These are phyloP conservation scores for Marasmius tenuissimus DNA, from an alignment of 1,284 basidiomycete species.

Conservation along the genomic window DNA sequence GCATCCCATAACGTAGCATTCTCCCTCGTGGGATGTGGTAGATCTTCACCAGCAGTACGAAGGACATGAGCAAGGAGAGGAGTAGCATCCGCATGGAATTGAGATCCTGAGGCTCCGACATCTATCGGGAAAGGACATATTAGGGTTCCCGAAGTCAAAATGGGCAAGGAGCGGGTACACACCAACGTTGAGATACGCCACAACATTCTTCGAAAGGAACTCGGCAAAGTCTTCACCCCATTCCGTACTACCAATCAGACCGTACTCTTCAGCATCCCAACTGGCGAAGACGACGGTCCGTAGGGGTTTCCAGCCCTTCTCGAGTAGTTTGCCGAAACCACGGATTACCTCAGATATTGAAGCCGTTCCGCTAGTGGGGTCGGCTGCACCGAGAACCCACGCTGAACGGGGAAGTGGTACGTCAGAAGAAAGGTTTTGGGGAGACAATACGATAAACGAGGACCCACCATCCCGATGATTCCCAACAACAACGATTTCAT, in stretches of 20 bases:
- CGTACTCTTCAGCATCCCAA: slow-evolving; percentile 86
- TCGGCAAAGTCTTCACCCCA: slow-evolving; percentile 79
- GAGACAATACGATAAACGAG: background rate
- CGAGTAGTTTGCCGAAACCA: slow-evolving; percentile 66
- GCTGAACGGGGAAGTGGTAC: slow-evolving; percentile 18
- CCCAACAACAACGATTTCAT: slow-evolving; percentile 86
- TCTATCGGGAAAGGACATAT: slow-evolving; percentile 36
- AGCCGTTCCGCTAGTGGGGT: slow-evolving; percentile 82
- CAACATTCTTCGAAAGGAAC: slow-evolving; percentile 70
- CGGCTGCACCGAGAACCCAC: slow-evolving; percentile 65
- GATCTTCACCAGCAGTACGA: slow-evolving; percentile 52
- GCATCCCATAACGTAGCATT: slow-evolving; percentile 52
- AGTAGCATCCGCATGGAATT: slow-evolving; percentile 51
- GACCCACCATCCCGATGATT: slow-evolving; percentile 81
- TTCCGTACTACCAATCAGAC: slow-evolving; percentile 79
- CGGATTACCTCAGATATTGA: slow-evolving; percentile 72
- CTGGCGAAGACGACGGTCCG: slow-evolving; percentile 77
- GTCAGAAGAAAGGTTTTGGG: background rate
- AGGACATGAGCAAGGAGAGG: slow-evolving; percentile 75
- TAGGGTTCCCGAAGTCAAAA: slow-evolving; percentile 5
- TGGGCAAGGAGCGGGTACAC: slow-evolving; percentile 16
- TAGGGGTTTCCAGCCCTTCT: slow-evolving; percentile 78
- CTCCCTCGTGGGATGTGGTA: slow-evolving; percentile 50
- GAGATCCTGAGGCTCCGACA: slow-evolving; percentile 60
- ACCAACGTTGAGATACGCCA: slow-evolving; percentile 79